A percentile compares a stretch with the other conserved stretches of the same genome.
These are phyloP conservation scores for Phaeolepiota aurea DNA, from an alignment of 768 basidiomycete species.

Conservation along the genomic window DNA sequence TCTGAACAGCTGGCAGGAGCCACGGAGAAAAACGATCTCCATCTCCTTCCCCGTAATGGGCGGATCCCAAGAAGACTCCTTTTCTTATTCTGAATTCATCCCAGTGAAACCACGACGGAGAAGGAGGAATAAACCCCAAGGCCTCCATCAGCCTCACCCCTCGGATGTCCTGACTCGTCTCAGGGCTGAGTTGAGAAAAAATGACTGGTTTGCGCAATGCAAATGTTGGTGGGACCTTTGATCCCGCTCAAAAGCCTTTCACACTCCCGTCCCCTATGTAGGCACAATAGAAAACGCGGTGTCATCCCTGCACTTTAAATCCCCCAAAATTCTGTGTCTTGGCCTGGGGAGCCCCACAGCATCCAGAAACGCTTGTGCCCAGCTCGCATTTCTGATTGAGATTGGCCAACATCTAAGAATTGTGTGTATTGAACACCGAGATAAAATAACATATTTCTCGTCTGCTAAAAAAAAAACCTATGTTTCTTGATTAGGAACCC, in stretches of 20 bases:
- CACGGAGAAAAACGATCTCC: neutral
- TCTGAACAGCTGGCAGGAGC: neutral
- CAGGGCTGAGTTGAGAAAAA: conserved; percentile 36
- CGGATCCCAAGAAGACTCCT: conserved; percentile 18
- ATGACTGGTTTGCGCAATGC: conserved; percentile 48
- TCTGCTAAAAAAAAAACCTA: neutral
- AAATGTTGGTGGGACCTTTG: conserved; percentile 36
- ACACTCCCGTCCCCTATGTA: conserved; percentile 12
- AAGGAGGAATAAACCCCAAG: conserved; percentile 28
- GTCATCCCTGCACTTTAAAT: conserved; percentile 11
- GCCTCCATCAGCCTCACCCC: conserved; percentile 24
- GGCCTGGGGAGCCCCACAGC: conserved; percentile 66
- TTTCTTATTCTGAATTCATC: conserved; percentile 43
- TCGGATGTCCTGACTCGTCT: conserved; percentile 30
- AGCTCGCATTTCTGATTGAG: conserved; percentile 58
- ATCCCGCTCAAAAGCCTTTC: conserved; percentile 1
- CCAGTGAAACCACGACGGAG: conserved; percentile 45
- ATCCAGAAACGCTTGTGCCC: conserved; percentile 54
- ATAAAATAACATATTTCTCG: neutral
- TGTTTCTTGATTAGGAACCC: conserved; percentile 30
- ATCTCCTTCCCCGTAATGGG: conserved; percentile 10
- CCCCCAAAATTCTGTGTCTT: conserved; percentile 49
- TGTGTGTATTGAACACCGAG: conserved; percentile 35
- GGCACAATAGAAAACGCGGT: conserved; percentile 28
- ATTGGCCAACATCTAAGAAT: conserved; percentile 46